Percentiles rank a stretch among this genome's conserved stretches.
phyloP scores from a whole-genome alignment of 164 flowering plant genomes.

The Warburgia ugandensis region DNA sequence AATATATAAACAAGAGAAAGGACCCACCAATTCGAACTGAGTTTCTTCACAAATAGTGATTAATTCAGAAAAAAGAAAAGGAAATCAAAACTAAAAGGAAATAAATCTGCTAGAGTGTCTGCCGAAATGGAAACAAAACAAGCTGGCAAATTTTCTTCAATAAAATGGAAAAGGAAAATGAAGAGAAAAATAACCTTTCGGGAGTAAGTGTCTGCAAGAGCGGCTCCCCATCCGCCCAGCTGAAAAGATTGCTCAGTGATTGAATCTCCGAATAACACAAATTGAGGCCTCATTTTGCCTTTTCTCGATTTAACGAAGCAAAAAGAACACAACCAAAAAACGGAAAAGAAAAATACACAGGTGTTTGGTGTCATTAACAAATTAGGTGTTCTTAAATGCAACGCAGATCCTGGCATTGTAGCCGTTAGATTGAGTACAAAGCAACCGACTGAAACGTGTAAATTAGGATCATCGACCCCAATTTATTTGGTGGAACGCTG shows the following conservation, averaged over 20 bases:
- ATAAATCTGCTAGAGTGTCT: too few species aligned
- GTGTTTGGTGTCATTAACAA: too few species aligned
- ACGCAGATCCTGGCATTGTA: too few species aligned
- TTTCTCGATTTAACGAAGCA: too few species aligned
- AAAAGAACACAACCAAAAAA: too few species aligned
- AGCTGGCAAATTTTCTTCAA: neutral
- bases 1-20: neutral
- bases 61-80: neutral
- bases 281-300: slow-evolving; percentile 67
- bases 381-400: too few species aligned
- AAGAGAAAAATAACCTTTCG: slow-evolving; percentile 47
- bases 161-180: neutral
- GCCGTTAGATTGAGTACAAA: too few species aligned
- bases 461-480: too few species aligned
- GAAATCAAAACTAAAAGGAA: neutral
- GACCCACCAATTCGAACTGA: neutral
- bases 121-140: neutral
- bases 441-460: too few species aligned
- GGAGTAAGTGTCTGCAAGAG: slow-evolving; percentile 64
- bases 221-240: slow-evolving; percentile 82
- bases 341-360: too few species aligned
- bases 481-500: too few species aligned
- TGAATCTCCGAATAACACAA: slow-evolving; percentile 90
- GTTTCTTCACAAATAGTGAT: neutral
- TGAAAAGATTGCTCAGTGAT: slow-evolving; percentile 74